phyloP scores from a whole-genome alignment of 208 protist species.

The Porcisia hertigi region DNA sequence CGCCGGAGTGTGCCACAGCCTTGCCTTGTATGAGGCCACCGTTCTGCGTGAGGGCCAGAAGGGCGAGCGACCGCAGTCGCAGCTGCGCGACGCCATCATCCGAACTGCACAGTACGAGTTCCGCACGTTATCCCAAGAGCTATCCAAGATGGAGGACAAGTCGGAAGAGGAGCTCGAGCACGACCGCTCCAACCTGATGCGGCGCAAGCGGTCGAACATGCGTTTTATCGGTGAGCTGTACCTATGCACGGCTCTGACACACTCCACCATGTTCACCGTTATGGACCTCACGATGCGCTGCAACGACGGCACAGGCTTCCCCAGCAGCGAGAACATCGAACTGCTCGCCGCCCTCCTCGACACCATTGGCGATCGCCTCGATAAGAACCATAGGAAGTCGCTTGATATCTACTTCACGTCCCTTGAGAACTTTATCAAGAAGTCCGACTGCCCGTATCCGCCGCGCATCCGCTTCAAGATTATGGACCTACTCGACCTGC shows the following conservation, averaged over 20 bases:
- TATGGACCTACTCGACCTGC: constrained; percentile 87
- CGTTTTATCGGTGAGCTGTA: constrained; percentile 88
- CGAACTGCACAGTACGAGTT: constrained; percentile 66
- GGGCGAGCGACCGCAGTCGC: constrained; percentile 46
- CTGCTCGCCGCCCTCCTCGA: constrained; percentile 75
- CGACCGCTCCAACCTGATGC: constrained; percentile 64
- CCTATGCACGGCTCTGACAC: constrained; percentile 70
- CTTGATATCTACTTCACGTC: constrained; percentile 64
- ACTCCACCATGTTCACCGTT: constrained; percentile 72
- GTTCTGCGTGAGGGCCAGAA: constrained; percentile 29
- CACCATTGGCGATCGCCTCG: constrained; percentile 74
- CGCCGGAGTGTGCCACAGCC: constrained; percentile 74
- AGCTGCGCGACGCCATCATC: constrained; percentile 79
- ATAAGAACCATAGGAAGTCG: constrained; percentile 46
- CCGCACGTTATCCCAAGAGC: constrained; percentile 22
- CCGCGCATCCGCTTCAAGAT: constrained; percentile 89
- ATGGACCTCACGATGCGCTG: constrained; percentile 62
- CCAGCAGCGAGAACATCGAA: constrained; percentile 77
- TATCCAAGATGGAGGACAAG: constrained; percentile 31
- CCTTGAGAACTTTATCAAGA: constrained; percentile 51
- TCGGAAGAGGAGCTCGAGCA: constrained; percentile 70
- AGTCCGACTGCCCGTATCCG: constrained; percentile 58
- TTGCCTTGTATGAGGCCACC: constrained; percentile 76
- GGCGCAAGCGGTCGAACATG: constrained; percentile 88
- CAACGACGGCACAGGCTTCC: constrained; percentile 42